Base-by-base conservation (phyloP, 768 basidiomycete genomes). In the Clitopilus hobsonii region DNA sequence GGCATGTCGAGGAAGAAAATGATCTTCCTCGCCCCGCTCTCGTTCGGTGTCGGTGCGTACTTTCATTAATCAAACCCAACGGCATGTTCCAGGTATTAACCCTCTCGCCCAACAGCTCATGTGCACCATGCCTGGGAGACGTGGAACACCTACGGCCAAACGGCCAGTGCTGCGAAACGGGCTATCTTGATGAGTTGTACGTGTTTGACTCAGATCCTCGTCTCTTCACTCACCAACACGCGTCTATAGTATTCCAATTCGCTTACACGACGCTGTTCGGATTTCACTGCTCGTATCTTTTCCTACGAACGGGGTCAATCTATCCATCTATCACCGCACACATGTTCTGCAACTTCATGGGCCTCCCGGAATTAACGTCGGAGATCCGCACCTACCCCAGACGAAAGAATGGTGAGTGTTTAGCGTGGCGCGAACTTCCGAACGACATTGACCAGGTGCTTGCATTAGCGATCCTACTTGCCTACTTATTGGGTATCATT, bases 261-360 rank as follows among this genome's bases (percentile, higher is more conserved):
- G 65, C 76, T 3, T 99, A 98, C 69, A 99, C 97, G 6, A 94
- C 91, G 3, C 63, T 98, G 13, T 98, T 98, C 61, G 97, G 97
- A 3, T 90, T 87, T 68, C 89, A 89, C 69, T 86, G 85, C 22
- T 81, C 91, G 3, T 97, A 84, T 69, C 79, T 97, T 38, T 93
- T 94, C 71, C 76, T 96, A 6, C 84, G 89, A 49, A 94, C 94
- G 3, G 84, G 88, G 14, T 94, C 93, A 4, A 71, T 98, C 56
- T 68, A 88, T 26, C 88, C 94, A 1, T 76, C 94, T 1, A 78
- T 94, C 53, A 69, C 80, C 7, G 84, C 93, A 0, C 97, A 99
- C 65, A 71, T 89, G 0, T 96, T 94, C 65, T 98, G 97, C 76
- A 99, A 99, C 65, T 67, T 89, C 50, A 95, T 98, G 91, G 95